Percentiles rank a stretch among this genome's conserved stretches.
phyloP scores from a whole-genome alignment of 2,329 filamentous ascomycete species.

The Cercospora brassicicola region DNA sequence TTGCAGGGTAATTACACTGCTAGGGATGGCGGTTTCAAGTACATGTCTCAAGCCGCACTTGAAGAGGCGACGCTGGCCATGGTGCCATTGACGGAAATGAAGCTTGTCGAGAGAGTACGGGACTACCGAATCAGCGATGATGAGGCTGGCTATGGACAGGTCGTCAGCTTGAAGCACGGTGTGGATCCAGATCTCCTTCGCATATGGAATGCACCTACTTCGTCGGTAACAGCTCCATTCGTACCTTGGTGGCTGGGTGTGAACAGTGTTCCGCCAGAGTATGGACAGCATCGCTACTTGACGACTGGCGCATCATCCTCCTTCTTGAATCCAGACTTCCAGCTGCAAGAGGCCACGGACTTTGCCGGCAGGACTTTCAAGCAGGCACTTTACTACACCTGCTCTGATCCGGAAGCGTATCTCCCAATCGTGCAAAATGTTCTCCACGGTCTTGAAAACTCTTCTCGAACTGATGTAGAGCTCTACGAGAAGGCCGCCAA shows the following conservation, averaged over 20 bases:
- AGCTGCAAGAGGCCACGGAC: constrained; percentile 29
- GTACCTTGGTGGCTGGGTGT: constrained; percentile 42
- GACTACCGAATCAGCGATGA: constrained; percentile 42
- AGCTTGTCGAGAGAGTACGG: constrained; percentile 47
- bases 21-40: constrained; percentile 41
- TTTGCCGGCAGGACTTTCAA: constrained; percentile 28
- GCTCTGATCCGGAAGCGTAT: constrained; percentile 19
- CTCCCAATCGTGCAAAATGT: constrained; percentile 23
- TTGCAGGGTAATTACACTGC: constrained; percentile 37
- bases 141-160: constrained; percentile 42
- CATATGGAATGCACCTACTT: constrained; percentile 40
- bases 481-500: constrained; percentile 22
- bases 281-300: constrained; percentile 40
- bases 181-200: constrained; percentile 38
- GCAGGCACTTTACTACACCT: constrained; percentile 28
- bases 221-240: constrained; percentile 41
- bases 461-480: constrained; percentile 19
- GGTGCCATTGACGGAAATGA: constrained; percentile 52
- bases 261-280: constrained; percentile 36
- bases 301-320: constrained; percentile 39
- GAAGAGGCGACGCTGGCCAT: constrained; percentile 44
- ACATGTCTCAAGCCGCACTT: constrained; percentile 42
- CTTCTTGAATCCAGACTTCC: constrained; percentile 40
- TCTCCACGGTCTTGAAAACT: constrained; percentile 24
- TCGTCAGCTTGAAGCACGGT: constrained; percentile 34